Conservation (phyloP, 108 stramenopile genomes). For the Nitzschia inconspicua region DNA sequence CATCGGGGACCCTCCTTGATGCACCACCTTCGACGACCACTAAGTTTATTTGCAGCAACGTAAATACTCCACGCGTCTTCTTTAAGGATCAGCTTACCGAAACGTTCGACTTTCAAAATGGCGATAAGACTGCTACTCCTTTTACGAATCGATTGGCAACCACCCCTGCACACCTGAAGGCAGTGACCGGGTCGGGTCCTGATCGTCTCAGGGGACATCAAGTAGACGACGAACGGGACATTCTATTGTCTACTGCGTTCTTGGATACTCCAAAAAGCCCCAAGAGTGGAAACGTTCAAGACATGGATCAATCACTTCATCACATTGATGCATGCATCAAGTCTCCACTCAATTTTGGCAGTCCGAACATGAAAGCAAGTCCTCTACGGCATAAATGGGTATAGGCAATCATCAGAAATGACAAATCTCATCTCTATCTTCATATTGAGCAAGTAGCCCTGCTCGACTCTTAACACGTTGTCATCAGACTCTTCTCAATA, state of each 20-base stretch:
- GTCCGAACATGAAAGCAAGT: constrained; percentile 16
- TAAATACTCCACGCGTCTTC: constrained; percentile 28
- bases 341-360: constrained; percentile 34
- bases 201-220: constrained; percentile 2
- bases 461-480: too few species aligned
- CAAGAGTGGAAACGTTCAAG: constrained; percentile 11
- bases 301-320: constrained; percentile 39
- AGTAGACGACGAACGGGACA: constrained; percentile 20
- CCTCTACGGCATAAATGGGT: too few species aligned
- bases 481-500: too few species aligned
- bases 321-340: constrained; percentile 40
- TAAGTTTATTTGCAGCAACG: neutral
- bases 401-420: too few species aligned
- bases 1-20: too few species aligned
- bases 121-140: constrained; percentile 8
- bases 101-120: constrained; percentile 3
- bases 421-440: too few species aligned
- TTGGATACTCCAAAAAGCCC: constrained; percentile 34
- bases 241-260: constrained; percentile 31
- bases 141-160: neutral
- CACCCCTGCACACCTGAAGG: constrained; percentile 10
- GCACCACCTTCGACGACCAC: neutral
- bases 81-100: constrained; percentile 32
- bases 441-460: too few species aligned
- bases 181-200: constrained; percentile 27